Conservation (phyloP, 2,329 filamentous ascomycete species). For the Ambrosiella cleistominuta region DNA sequence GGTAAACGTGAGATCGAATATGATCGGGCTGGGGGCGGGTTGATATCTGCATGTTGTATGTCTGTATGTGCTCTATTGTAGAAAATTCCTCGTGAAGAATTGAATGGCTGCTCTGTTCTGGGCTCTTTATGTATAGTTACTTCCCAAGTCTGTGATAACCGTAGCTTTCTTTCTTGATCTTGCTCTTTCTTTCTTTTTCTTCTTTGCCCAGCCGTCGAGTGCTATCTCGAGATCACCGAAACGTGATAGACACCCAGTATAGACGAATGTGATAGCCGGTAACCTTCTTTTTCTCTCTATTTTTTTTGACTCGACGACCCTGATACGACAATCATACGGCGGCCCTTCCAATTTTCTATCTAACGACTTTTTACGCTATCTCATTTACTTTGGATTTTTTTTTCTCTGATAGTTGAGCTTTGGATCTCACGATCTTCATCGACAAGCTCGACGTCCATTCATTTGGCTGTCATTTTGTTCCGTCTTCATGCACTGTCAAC, state of each 20-base stretch:
- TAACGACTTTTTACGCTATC: neutral
- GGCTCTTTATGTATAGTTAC: neutral
- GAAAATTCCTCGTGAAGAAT: neutral
- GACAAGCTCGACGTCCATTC: conserved; percentile 11
- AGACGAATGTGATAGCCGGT: neutral
- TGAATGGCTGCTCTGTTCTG: neutral
- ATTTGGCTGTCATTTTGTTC: conserved; percentile 3
- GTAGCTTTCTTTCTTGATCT: neutral
- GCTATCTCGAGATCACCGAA: neutral
- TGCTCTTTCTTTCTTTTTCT: neutral
- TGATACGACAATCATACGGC: neutral
- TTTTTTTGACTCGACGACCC: neutral
- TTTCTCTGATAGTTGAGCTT: conserved; percentile 7
- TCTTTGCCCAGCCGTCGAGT: neutral
- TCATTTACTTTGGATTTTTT: neutral
- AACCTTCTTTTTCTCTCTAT: neutral
- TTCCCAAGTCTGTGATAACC: neutral
- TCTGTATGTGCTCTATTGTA: neutral
- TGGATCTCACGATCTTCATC: conserved; percentile 2
- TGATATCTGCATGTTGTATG: neutral
- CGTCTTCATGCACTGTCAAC: neutral
- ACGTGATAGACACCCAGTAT: neutral
- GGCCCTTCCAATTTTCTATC: neutral
- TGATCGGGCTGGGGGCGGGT: conserved; percentile 3
- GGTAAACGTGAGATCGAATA: conserved; percentile 1